Evolutionary conservation across 495 filamentous ascomycete species (phyloP).

Genomic region (Xylaria curta): DNA sequence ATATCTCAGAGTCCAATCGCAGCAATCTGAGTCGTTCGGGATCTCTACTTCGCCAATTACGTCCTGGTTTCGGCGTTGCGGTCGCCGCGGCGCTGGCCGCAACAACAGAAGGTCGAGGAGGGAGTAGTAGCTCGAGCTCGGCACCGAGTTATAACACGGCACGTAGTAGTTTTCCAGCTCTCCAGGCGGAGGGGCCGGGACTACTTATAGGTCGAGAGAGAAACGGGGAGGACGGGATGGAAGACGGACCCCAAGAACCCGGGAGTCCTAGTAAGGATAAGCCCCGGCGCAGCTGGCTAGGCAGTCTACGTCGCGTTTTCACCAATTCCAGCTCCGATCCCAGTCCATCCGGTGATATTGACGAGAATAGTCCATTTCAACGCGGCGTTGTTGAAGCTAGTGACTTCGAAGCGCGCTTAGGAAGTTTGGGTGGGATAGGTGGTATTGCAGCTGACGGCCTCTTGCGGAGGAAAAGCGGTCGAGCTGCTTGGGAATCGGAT

Average conservation of each 20-base stretch:
- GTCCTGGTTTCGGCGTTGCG: conserved; percentile 33
- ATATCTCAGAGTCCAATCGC: conserved; percentile 47
- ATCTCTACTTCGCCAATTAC: conserved; percentile 36
- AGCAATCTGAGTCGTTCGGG: conserved; percentile 46
- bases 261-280: conserved; percentile 58
- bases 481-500: conserved; percentile 50
- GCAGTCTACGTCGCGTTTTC: conserved; percentile 55
- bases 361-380: conserved; percentile 34
- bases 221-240: conserved; percentile 30
- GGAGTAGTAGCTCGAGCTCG: conserved; percentile 44
- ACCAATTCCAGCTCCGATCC: conserved; percentile 34
- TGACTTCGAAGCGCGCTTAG: conserved; percentile 41
- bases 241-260: conserved; percentile 39
- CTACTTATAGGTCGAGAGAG: conserved; percentile 54
- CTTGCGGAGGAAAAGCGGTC: conserved; percentile 49
- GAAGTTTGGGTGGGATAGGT: conserved; percentile 38
- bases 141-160: conserved; percentile 74
- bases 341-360: conserved; percentile 27
- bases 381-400: conserved; percentile 36
- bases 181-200: conserved; percentile 70
- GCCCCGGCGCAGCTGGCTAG: conserved; percentile 53
- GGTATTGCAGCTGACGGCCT: conserved; percentile 42
- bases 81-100: conserved; percentile 33
- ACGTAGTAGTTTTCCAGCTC: conserved; percentile 62
- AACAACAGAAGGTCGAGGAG: conserved; percentile 37